These are phyloP conservation scores for Aspergillus fijiensis DNA, from an alignment of 2,329 filamentous ascomycete genomes.

Conservation along the genomic window DNA sequence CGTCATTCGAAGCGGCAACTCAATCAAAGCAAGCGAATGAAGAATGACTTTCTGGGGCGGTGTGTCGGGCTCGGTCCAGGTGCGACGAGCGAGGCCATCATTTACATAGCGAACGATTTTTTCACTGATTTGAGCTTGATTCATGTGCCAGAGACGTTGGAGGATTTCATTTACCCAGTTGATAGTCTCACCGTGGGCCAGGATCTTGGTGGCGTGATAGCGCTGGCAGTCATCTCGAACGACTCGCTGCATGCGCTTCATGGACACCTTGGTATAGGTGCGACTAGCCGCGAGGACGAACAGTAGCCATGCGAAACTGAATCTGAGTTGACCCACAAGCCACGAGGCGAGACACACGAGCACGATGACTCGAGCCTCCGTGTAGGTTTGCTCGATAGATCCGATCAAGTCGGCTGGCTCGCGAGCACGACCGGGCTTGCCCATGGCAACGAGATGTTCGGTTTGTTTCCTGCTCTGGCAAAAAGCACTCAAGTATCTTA, in stretches of 20 bases:
- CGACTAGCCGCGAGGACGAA: slow-evolving; percentile 17
- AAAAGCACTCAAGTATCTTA: not conserved
- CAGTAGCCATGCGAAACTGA: slow-evolving; percentile 13
- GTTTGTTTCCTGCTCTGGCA: too few relatives aligned
- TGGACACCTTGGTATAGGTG: slow-evolving; percentile 13
- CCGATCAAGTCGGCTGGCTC: slow-evolving; percentile 2
- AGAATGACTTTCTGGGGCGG: slow-evolving; percentile 13
- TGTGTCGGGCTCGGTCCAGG: not conserved
- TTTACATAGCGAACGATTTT: slow-evolving; percentile 17
- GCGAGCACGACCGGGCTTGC: not conserved
- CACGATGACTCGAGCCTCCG: slow-evolving; percentile 18
- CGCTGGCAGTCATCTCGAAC: slow-evolving; percentile 16
- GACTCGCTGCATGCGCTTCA: slow-evolving; percentile 14
- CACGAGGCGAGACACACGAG: slow-evolving; percentile 17
- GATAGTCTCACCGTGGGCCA: slow-evolving; percentile 14
- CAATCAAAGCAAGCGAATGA: slow-evolving; percentile 14
- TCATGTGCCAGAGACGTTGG: slow-evolving; percentile 17
- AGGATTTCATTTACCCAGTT: slow-evolving; percentile 17
- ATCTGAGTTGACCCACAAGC: slow-evolving; percentile 14
- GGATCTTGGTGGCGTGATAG: slow-evolving; percentile 12
- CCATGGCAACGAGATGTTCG: slow-evolving; percentile 3
- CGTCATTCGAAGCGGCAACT: slow-evolving; percentile 15
- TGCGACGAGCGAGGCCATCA: slow-evolving; percentile 11
- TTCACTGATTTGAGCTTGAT: slow-evolving; percentile 14
- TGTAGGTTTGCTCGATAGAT: slow-evolving; percentile 15